These are phyloP conservation scores for Austroboletus novae-zelandiae DNA, from an alignment of 1,284 basidiomycete species.

Conservation along the genomic window DNA sequence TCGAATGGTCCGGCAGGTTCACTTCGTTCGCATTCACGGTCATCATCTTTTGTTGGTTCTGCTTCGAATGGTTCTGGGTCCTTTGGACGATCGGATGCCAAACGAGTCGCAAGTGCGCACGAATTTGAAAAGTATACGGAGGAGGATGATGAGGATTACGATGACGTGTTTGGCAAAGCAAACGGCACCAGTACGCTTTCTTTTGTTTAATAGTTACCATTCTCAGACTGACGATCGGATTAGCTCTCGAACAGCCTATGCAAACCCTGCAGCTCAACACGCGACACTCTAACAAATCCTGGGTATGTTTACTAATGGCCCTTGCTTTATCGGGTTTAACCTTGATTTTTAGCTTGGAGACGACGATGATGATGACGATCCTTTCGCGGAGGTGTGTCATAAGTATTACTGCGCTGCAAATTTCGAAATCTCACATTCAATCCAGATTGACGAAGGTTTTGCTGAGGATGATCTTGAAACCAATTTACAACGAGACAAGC, in stretches of 20 bases:
- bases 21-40: constrained; percentile 42
- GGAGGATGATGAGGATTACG: constrained; percentile 84
- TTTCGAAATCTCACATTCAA: constrained; percentile 4
- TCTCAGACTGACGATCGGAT: constrained; percentile 1
- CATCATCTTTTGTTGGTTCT: constrained; percentile 56
- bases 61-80: constrained; percentile 45
- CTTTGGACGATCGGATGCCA: constrained; percentile 61
- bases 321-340: constrained; percentile 1
- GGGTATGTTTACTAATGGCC: constrained; percentile 48
- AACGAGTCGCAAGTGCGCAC: constrained; percentile 47
- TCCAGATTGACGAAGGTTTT: constrained; percentile 86
- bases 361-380: constrained; percentile 86
- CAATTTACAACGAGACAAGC: constrained; percentile 87
- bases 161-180: constrained; percentile 84
- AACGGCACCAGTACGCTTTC: constrained; percentile 55
- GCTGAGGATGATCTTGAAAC: constrained; percentile 86
- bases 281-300: constrained; percentile 81
- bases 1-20: constrained; percentile 31
- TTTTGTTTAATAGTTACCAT: not conserved
- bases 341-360: constrained; percentile 59
- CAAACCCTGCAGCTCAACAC: constrained; percentile 81
- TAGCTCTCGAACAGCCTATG: constrained; percentile 59
- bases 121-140: constrained; percentile 85
- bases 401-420: not conserved
- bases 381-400: constrained; percentile 79